phyloP scores from a whole-genome alignment of 139 green algal species.

The Volvox africanus region DNA sequence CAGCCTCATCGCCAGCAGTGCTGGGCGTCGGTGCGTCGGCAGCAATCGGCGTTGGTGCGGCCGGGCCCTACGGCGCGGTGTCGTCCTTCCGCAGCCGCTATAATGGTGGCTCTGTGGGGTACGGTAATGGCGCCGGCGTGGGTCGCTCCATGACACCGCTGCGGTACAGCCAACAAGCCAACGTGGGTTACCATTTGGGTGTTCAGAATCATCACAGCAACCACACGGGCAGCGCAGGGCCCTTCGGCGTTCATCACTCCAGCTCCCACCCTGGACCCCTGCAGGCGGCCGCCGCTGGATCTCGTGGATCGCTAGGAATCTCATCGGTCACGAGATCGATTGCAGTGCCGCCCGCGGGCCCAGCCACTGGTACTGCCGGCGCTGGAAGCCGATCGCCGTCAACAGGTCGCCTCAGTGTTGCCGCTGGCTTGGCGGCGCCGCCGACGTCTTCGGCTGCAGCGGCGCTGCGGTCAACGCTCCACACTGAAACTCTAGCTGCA shows the following conservation, averaged over 20 bases:
- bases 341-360: neutral
- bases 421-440: conserved; percentile 16
- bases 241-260: neutral
- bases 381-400: conserved; percentile 27
- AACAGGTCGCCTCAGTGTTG: conserved; percentile 17
- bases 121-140: neutral
- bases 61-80: neutral
- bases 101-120: neutral
- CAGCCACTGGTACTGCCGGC: neutral
- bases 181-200: conserved; percentile 3
- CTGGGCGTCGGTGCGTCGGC: neutral
- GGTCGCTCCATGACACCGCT: conserved; percentile 46
- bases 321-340: conserved; percentile 26
- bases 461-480: conserved; percentile 60
- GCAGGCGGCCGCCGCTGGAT: neutral
- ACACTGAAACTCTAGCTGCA: conserved; percentile 60
- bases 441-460: neutral
- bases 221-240: neutral
- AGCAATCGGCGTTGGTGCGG: neutral
- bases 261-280: neutral
- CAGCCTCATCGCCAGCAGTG: neutral
- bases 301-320: conserved; percentile 12
- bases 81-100: conserved; percentile 44
- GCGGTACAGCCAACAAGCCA: conserved; percentile 25
- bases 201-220: neutral